Evolutionary conservation across 75 land plant species (phyloP), one percentile per base, ranked within the genome.

Genomic region (Cupressus sempervirens): DNA sequence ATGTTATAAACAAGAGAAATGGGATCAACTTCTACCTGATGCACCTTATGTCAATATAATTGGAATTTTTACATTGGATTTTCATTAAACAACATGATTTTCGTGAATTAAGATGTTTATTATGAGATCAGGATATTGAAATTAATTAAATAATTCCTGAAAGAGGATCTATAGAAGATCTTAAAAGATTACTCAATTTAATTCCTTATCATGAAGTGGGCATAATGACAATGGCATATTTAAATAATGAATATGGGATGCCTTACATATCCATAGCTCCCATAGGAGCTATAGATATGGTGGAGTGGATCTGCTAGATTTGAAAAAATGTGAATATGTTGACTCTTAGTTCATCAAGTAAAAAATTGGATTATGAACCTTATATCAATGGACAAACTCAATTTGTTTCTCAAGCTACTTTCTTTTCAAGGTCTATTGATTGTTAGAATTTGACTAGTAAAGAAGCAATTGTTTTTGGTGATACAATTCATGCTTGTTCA

Each of bases 151-250:
- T 79, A 79, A 43, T 26, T 79, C 46, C 2, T 20, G 5, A 18
- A 38, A 26, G 11, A 8, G 50, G 11, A 48, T 8, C 50, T 48
- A 9, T 48, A 48, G 50, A 48, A 48, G 50, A 48, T 48, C 10
- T 8, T 48, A 46, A 38, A 80, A 48, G 11, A 26, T 80, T 8
- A 32, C 82, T 46, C 30, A 80, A 80, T 80, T 80, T 80, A 46
- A 80, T 80, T 45, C 82, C 82, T 80, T 80, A 43, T 46, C 0
- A 43, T 26, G 82, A 80, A 80, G 9, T 43, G 43, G n/a, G 12
- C 10, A 9, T 48, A 48, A 48, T 10, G 50, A 48, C 10, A 48
- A 0, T 9, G 1, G 10, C 10, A 12, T 48, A 43, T 80, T 80
- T 46, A 80, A 80, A 43, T 1, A 80, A 80, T 12, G 20, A 46